Evolutionary conservation across 352 stramenopile genomes (phyloP).

Genomic region (Pythium dissimile): DNA sequence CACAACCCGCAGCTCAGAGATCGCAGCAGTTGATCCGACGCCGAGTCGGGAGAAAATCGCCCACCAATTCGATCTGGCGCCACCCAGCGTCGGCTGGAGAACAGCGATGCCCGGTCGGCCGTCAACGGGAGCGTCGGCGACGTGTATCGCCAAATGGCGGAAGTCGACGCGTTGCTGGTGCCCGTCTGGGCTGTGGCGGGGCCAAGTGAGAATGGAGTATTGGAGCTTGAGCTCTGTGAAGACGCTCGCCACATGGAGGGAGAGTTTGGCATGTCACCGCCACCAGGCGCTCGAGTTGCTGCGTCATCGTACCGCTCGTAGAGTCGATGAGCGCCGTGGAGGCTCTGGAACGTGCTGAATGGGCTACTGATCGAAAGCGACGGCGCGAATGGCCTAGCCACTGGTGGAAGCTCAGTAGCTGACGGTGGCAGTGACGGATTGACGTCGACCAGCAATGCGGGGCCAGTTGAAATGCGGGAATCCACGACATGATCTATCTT

Average conservation of each 20-base stretch:
- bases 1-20: constrained; percentile 70
- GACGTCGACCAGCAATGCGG: no score
- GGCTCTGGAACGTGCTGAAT: constrained; percentile 26
- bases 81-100: background rate
- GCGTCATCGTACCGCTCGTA: constrained; percentile 19
- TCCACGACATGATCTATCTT: no score
- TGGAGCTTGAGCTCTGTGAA: background rate
- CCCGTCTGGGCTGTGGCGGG: background rate
- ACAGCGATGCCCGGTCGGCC: constrained; percentile 1
- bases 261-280: background rate
- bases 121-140: background rate
- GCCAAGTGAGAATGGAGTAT: constrained; percentile 3
- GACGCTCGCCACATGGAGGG: constrained; percentile 9
- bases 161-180: background rate
- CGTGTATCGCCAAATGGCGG: constrained; percentile 18
- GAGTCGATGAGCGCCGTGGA: constrained; percentile 17
- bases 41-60: constrained; percentile 25
- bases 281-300: background rate
- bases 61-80: background rate
- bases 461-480: no score
- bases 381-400: background rate
- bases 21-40: constrained; percentile 43
- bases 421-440: background rate
- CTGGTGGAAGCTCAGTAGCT: background rate
- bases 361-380: constrained; percentile 14